Evolutionary conservation across 441 rosid species (phyloP).

Genomic region (Adansonia gregorii): DNA sequence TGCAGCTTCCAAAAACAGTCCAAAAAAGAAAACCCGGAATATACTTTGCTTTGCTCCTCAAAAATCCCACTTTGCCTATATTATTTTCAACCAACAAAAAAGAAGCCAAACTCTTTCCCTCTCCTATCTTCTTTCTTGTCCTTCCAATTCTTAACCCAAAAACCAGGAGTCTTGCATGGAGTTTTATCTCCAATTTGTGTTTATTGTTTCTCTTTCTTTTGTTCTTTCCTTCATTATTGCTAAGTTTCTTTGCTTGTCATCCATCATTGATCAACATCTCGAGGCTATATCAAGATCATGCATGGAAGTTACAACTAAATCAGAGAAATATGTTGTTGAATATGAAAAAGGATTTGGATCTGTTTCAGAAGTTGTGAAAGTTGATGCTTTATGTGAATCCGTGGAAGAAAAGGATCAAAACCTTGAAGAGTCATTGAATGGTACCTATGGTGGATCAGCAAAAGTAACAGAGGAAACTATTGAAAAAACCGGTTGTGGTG

Average conservation of each 20-base stretch:
- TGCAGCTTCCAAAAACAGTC: neutral
- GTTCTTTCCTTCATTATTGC: slow-evolving; percentile 30
- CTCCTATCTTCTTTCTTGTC: neutral
- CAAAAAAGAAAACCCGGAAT: neutral
- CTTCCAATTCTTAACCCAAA: too few relatives aligned
- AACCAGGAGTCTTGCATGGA: slow-evolving; percentile 24
- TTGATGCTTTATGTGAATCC: slow-evolving; percentile 22
- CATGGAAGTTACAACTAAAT: neutral
- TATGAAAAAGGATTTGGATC: slow-evolving; percentile 25
- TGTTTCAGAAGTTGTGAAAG: slow-evolving; percentile 25
- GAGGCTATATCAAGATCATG: slow-evolving; percentile 17
- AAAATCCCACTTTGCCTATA: neutral
- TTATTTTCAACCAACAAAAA: neutral
- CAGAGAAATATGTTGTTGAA: neutral
- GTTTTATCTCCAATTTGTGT: slow-evolving; percentile 26
- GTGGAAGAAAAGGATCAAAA: neutral
- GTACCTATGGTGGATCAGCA: slow-evolving; percentile 7
- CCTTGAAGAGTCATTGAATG: slow-evolving; percentile 9
- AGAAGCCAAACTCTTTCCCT: neutral
- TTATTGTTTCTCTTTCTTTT: slow-evolving; percentile 26
- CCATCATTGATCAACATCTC: neutral
- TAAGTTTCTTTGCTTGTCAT: slow-evolving; percentile 25
- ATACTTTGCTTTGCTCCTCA: slow-evolving; percentile 31
- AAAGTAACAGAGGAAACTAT: neutral
- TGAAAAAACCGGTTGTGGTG: neutral